phyloP scores from a whole-genome alignment of 1,139 yeast species.

The Entelexis sorbosivorans region DNA sequence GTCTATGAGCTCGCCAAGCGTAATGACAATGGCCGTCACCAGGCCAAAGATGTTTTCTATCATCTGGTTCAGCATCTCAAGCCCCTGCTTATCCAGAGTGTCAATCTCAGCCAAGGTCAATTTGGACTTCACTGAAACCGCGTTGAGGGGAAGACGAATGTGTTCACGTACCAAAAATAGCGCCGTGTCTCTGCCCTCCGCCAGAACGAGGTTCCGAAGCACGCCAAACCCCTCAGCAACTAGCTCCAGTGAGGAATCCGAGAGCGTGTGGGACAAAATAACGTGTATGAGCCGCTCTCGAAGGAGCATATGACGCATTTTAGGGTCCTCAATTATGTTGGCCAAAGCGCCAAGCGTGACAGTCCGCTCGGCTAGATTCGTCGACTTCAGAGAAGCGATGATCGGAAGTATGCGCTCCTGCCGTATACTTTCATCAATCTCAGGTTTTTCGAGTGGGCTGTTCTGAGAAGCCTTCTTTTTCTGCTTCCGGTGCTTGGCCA shows the following conservation, averaged over 20 bases:
- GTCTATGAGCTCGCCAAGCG: constrained; percentile 35
- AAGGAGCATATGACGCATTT: constrained; percentile 50
- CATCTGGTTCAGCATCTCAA: constrained; percentile 35
- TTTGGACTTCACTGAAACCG: constrained; percentile 40
- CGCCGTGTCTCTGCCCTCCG: constrained; percentile 82
- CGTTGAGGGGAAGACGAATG: constrained; percentile 52
- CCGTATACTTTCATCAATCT: constrained; percentile 13
- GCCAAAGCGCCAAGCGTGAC: constrained; percentile 70
- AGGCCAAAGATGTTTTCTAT: constrained; percentile 66
- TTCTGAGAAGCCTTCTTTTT: neutral
- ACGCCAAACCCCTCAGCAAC: constrained; percentile 73
- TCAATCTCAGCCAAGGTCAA: neutral
- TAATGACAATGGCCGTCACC: constrained; percentile 53
- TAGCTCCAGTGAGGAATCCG: constrained; percentile 61
- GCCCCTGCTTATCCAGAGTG: constrained; percentile 2
- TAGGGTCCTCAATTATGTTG: constrained; percentile 56
- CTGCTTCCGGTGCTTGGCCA: constrained; percentile 16
- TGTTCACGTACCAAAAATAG: constrained; percentile 66
- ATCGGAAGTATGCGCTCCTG: constrained; percentile 47
- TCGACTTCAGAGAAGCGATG: constrained; percentile 50
- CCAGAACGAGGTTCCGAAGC: constrained; percentile 64
- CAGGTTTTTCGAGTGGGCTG: neutral
- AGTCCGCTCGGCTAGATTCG: constrained; percentile 59
- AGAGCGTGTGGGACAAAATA: constrained; percentile 52
- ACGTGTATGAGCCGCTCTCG: constrained; percentile 59